phyloP scores from a whole-genome alignment of 257 asterid genomes.

The Nicotiana noctiflora region DNA sequence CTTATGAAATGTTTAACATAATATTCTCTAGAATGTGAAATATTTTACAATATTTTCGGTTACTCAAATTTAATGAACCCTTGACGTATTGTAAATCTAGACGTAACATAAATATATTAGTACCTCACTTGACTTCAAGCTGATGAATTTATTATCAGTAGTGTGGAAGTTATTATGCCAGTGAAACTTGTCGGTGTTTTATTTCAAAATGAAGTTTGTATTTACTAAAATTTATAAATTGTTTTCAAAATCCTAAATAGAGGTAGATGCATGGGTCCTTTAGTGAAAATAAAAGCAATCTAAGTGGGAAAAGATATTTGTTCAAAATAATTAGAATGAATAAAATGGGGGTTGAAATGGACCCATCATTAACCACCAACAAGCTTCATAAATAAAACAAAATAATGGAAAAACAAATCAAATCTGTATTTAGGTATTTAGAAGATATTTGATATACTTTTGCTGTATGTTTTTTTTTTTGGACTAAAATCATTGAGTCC shows the following conservation, averaged over 20 bases:
- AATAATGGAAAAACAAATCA: slow-evolving; percentile 4
- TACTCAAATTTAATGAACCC: background rate
- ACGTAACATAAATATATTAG: too few relatives aligned
- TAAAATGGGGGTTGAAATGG: background rate
- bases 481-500: background rate
- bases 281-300: background rate
- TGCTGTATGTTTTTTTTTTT: background rate
- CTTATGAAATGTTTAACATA: background rate
- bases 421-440: background rate
- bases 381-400: slow-evolving; percentile 7
- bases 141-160: too few relatives aligned
- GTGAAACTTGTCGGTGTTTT: too few relatives aligned
- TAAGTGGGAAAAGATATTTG: background rate
- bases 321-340: background rate
- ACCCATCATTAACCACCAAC: slow-evolving; percentile 8
- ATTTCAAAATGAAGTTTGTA: background rate
- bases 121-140: background rate
- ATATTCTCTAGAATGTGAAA: background rate
- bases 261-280: background rate
- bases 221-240: too few relatives aligned
- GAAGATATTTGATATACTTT: background rate
- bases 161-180: too few relatives aligned
- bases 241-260: background rate
- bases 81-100: background rate
- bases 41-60: background rate